phyloP scores from a whole-genome alignment of 768 basidiomycete species.

The Leccinum longicurvipes region DNA sequence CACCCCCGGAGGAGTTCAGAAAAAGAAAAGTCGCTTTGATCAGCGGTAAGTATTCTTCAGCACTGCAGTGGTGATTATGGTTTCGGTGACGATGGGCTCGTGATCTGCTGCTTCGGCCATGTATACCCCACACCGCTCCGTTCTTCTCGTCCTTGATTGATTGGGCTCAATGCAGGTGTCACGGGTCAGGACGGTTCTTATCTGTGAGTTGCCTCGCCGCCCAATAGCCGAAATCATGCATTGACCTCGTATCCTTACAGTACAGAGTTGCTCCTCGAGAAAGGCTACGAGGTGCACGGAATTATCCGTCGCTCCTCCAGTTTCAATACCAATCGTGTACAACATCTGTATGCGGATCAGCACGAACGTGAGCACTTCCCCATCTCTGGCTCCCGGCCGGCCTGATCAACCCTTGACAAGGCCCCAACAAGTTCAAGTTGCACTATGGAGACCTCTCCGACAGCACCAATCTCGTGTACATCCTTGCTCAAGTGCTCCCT shows the following conservation, averaged over 20 bases:
- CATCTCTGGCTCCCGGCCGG: neutral
- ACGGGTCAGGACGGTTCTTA: conserved; percentile 98
- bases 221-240: neutral
- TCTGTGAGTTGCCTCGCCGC: conserved; percentile 52
- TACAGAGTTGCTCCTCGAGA: conserved; percentile 77
- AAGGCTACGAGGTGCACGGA: conserved; percentile 91
- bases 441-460: conserved; percentile 95
- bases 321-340: conserved; percentile 95
- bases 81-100: neutral
- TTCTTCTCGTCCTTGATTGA: conserved; percentile 5
- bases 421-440: conserved; percentile 72
- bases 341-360: conserved; percentile 90
- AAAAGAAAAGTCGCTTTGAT: conserved; percentile 93
- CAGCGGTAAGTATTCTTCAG: conserved; percentile 56
- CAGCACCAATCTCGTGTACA: conserved; percentile 95
- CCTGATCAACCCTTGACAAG: conserved; percentile 32
- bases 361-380: conserved; percentile 69
- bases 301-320: conserved; percentile 97
- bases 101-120: neutral
- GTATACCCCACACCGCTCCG: too few relatives aligned
- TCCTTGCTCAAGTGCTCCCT: conserved; percentile 92
- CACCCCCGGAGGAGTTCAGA: conserved; percentile 76
- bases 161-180: conserved; percentile 56
- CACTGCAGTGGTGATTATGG: neutral
- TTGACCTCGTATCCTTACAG: conserved; percentile 37